Percentiles rank a stretch among this genome's conserved stretches.
Conservation (phyloP, 371 early-diverging fungal species). For the Mortierella polycephala region DNA sequence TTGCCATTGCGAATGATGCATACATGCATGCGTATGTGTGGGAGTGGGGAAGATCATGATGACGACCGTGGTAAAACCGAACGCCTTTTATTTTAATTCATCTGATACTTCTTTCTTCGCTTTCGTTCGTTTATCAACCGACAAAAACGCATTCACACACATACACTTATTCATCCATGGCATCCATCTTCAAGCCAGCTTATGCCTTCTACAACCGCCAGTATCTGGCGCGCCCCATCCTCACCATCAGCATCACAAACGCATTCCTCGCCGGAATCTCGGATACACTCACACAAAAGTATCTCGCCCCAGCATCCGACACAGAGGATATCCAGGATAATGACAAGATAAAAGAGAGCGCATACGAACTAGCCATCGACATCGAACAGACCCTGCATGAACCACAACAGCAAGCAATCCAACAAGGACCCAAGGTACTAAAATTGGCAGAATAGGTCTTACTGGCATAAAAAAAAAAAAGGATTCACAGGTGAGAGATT, state of each 20-base stretch:
- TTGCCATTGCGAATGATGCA: too few species aligned
- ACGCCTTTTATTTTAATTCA: background rate
- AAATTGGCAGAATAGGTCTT: too few species aligned
- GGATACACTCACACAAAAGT: conserved; percentile 75
- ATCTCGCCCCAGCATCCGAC: conserved; percentile 43
- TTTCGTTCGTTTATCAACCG: conserved; percentile 1
- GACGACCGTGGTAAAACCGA: too few species aligned
- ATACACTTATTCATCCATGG: conserved; percentile 8
- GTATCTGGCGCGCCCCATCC: conserved; percentile 68
- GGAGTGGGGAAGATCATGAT: too few species aligned
- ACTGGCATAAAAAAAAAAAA: too few species aligned
- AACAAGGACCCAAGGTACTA: background rate
- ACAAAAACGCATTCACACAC: conserved; percentile 22
- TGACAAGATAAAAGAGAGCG: conserved; percentile 4
- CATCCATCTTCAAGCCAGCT: conserved; percentile 33
- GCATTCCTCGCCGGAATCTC: conserved; percentile 74
- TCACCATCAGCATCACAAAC: conserved; percentile 79
- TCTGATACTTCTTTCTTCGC: conserved; percentile 11
- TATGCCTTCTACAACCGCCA: conserved; percentile 59
- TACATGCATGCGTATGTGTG: too few species aligned
- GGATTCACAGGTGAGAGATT: background rate
- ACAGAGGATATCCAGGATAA: background rate
- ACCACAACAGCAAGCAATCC: background rate
- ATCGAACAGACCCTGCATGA: background rate
- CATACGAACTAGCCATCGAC: background rate